These are phyloP conservation scores for Talaromyces amestolkiae DNA, from an alignment of 2,329 filamentous ascomycete species.

Conservation along the genomic window DNA sequence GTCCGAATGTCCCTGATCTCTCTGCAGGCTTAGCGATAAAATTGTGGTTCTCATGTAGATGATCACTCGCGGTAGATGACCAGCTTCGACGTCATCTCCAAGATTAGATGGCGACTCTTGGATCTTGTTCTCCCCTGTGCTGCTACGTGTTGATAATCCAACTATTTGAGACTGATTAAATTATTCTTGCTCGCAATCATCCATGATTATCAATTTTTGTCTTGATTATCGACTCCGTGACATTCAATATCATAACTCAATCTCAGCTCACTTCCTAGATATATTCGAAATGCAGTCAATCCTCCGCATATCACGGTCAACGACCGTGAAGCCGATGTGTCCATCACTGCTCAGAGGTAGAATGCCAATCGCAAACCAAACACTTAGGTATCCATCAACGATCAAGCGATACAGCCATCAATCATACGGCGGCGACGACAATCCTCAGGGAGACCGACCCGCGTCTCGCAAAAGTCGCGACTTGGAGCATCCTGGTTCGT, in stretches of 20 bases:
- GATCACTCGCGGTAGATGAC: conserved; percentile 3
- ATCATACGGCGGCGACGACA: conserved; percentile 7
- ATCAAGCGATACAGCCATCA: not conserved
- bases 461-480: conserved; percentile 16
- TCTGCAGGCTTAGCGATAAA: no score
- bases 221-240: not conserved
- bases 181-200: not conserved
- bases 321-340: not conserved
- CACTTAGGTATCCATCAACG: not conserved
- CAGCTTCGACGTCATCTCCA: conserved; percentile 15
- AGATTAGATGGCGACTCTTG: not conserved
- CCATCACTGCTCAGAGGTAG: not conserved
- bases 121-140: not conserved
- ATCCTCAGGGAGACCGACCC: not conserved
- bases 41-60: not conserved
- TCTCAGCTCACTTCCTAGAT: not conserved
- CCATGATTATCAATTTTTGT: not conserved
- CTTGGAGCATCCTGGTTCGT: conserved; percentile 16
- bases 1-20: not conserved
- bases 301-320: conserved; percentile 6
- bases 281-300: conserved; percentile 10
- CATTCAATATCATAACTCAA: not conserved
- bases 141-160: not conserved
- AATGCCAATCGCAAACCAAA: not conserved
- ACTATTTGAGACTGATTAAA: not conserved